A percentile compares a stretch with the other conserved stretches of the same genome.
phyloP scores from a whole-genome alignment of 2,329 filamentous ascomycete genomes.

The Botrytis cinerea region DNA sequence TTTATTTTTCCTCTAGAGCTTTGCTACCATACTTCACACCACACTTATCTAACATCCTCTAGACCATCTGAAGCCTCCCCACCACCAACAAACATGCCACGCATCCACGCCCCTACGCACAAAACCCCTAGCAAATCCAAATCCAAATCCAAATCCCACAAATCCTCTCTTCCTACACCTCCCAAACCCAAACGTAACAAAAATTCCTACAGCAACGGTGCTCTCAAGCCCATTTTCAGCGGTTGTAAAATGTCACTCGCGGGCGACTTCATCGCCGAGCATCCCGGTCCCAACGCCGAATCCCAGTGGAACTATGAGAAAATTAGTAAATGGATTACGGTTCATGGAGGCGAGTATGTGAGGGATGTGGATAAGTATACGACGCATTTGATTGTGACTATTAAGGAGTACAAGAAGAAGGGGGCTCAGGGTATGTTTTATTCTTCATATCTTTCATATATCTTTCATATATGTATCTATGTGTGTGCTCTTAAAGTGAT shows the following conservation, averaged over 20 bases:
- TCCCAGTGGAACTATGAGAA: constrained; percentile 48
- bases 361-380: constrained; percentile 53
- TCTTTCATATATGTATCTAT: not conserved
- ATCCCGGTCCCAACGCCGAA: constrained; percentile 5
- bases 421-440: constrained; percentile 31
- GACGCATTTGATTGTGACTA: constrained; percentile 73
- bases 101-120: not conserved
- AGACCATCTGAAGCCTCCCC: not conserved
- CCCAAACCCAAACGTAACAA: not conserved
- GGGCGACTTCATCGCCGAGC: constrained; percentile 53
- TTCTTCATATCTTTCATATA: not conserved
- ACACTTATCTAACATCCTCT: not conserved
- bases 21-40: not conserved
- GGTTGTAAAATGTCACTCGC: constrained; percentile 56
- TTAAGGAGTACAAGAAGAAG: constrained; percentile 57
- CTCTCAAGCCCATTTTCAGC: constrained; percentile 49
- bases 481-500: not conserved
- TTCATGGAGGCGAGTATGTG: constrained; percentile 61
- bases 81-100: not conserved
- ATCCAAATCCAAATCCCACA: not conserved
- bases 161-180: not conserved
- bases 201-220: constrained; percentile 20
- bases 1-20: not conserved
- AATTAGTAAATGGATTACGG: constrained; percentile 65
- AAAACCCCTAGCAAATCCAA: not conserved